Conservation (phyloP, 139 green algal species). For the Dunaliella sp. region DNA sequence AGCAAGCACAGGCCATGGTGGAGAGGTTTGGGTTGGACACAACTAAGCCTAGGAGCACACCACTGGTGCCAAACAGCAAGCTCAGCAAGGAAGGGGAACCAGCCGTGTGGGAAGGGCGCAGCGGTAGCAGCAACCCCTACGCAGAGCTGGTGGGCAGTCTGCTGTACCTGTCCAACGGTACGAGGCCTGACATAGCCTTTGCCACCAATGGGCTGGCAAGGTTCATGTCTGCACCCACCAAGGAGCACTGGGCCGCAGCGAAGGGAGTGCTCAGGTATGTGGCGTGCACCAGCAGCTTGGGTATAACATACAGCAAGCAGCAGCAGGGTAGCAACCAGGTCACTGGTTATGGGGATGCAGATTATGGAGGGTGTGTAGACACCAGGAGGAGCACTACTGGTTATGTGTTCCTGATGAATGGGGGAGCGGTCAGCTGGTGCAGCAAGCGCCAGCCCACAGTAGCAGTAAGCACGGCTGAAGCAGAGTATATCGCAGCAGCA, state of each 20-base stretch:
- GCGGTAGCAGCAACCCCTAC: conserved; percentile 19
- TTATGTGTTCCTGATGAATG: conserved; percentile 35
- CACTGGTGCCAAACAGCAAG: background rate
- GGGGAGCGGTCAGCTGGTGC: conserved; percentile 39
- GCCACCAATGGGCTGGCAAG: conserved; percentile 33
- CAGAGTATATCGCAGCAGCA: conserved; percentile 50
- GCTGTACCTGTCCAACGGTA: conserved; percentile 28
- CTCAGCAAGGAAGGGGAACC: background rate
- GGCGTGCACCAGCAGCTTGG: conserved; percentile 13
- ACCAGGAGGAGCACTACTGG: conserved; percentile 40
- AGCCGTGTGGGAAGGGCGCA: too few species aligned
- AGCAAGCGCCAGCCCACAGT: conserved; percentile 48
- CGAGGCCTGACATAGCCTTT: conserved; percentile 38
- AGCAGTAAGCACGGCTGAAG: conserved; percentile 41
- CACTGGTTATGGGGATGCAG: conserved; percentile 46
- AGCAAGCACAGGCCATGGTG: conserved; percentile 10
- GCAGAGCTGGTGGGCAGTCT: conserved; percentile 30
- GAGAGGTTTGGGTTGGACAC: conserved; percentile 21
- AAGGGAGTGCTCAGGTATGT: conserved; percentile 37
- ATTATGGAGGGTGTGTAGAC: conserved; percentile 39
- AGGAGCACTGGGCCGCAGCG: conserved; percentile 32
- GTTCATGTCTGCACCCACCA: conserved; percentile 34
- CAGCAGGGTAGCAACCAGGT: conserved; percentile 5
- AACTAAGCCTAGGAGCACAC: background rate
- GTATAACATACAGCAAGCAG: conserved; percentile 11